These are phyloP conservation scores for Didymosphaeria variabile DNA, from an alignment of 2,329 filamentous ascomycete genomes.

Conservation along the genomic window DNA sequence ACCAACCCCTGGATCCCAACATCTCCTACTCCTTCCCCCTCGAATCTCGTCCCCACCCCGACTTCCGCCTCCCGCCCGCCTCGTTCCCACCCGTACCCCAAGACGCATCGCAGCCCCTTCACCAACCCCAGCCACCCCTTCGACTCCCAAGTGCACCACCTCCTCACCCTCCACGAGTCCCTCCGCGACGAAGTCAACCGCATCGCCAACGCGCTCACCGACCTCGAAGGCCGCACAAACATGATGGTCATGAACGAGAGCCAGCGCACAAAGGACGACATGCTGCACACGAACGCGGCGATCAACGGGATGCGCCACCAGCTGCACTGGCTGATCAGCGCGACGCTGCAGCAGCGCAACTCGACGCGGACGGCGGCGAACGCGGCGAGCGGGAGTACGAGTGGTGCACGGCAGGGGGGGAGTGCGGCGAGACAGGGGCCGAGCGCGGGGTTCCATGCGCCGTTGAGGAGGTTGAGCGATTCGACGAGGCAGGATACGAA, in stretches of 20 bases:
- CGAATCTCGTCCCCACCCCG: conserved; percentile 43
- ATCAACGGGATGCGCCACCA: conserved; percentile 68
- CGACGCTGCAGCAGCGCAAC: conserved; percentile 58
- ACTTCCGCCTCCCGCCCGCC: conserved; percentile 46
- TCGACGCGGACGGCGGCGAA: conserved; percentile 35
- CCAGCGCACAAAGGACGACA: conserved; percentile 68
- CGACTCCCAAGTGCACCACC: conserved; percentile 62
- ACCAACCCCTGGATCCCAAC: conserved; percentile 46
- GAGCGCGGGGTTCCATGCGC: conserved; percentile 36
- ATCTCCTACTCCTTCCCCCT: conserved; percentile 40
- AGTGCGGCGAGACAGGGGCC: conserved; percentile 30
- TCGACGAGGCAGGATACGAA: conserved; percentile 49
- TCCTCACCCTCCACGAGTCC: conserved; percentile 68
- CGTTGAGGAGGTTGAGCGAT: conserved; percentile 47
- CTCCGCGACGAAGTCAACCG: conserved; percentile 67
- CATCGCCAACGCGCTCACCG: conserved; percentile 63
- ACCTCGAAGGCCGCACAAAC: conserved; percentile 67
- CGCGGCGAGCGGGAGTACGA: conserved; percentile 31
- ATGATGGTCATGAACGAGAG: conserved; percentile 72
- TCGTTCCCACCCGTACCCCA: conserved; percentile 44
- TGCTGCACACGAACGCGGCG: conserved; percentile 68
- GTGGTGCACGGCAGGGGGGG: conserved; percentile 37
- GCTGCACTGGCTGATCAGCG: conserved; percentile 69
- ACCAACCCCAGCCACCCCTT: conserved; percentile 46
- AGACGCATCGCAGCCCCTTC: conserved; percentile 30